Conservation (phyloP, 2,329 filamentous ascomycete species). For the Phaeoacremonium minimum region DNA sequence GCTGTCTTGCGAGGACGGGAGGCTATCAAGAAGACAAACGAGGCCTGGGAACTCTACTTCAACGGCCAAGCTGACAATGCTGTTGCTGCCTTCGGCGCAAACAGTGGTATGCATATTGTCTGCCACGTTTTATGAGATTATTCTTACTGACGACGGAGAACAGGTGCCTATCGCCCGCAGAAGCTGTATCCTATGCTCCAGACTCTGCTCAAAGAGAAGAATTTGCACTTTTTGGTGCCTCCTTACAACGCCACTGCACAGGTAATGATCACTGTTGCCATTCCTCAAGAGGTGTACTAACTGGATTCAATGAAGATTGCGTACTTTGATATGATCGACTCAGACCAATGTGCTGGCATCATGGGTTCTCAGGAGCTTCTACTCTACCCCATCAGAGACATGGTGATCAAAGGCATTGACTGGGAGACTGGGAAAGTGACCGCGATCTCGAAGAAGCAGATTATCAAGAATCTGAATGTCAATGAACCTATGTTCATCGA, state of each 20-base stretch:
- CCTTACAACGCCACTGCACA: constrained; percentile 87
- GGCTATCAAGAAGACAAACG: constrained; percentile 66
- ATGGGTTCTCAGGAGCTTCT: constrained; percentile 83
- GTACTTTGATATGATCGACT: constrained; percentile 67
- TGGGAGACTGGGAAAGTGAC: constrained; percentile 64
- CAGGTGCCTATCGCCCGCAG: constrained; percentile 67
- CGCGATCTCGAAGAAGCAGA: constrained; percentile 60
- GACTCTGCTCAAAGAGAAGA: constrained; percentile 62
- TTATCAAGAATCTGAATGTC: constrained; percentile 65
- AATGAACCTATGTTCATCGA: constrained; percentile 75
- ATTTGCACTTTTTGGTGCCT: constrained; percentile 73
- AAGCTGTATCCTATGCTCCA: constrained; percentile 76
- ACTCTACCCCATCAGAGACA: constrained; percentile 76
- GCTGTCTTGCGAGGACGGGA: constrained; percentile 58
- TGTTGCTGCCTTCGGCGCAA: constrained; percentile 75
- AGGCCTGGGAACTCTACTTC: constrained; percentile 86
- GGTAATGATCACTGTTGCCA: constrained; percentile 42
- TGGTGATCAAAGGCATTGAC: constrained; percentile 64
- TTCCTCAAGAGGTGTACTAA: constrained; percentile 5
- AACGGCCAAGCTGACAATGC: constrained; percentile 74
- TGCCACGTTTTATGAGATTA: neutral
- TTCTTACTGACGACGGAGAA: constrained; percentile 19
- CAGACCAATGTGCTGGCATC: constrained; percentile 67
- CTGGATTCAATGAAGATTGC: constrained; percentile 57
- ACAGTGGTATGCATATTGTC: neutral